Base-by-base conservation (phyloP, 768 basidiomycete genomes). In the Hortiboletus flavorubellus region DNA sequence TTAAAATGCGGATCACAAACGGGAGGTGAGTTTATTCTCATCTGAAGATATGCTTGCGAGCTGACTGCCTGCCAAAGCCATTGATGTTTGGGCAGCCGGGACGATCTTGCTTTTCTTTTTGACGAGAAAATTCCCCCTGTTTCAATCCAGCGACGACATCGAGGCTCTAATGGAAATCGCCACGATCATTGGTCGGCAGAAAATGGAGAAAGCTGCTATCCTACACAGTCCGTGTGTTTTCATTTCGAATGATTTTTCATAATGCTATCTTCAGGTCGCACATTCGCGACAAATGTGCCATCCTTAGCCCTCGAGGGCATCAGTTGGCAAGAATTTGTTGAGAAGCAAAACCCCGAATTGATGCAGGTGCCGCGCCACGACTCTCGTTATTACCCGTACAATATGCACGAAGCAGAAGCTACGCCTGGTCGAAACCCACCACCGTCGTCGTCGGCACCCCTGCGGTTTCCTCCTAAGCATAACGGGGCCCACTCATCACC, bases 101-200 rank as follows among this genome's bases (percentile, higher is more conserved):
- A 86, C 87, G 64, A 97, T 98, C 50, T 73, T 99, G 0, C 79
- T 98, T 7, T 95, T 95, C 74, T 95, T 98, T 74, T 77, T 99
- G 35, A 87, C 87, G 0, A 82, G 85, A 42, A 97, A 96, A 62
- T 99, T 98, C 66, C 97, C 97, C 2, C 72, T 98, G 30, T 94
- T 98, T 73, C 89, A 93, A 62, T 93, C 94, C 18, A 89, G 82
- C 63, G 93, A 98, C 64, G 97, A 99, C 67, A 81, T 87, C 35
- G 96, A 99, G 70, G 97, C 95, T 7, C 76, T 98, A 18, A 90
- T 98, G 87, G 97, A 99, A 72, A 87, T 98, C 51, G 88, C 92
- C 15, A 76, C 84, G 11, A 86, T 99, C 42, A 83, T 97, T 58
- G 97, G 97, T 8, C 81, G 82, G 58, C 80, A 78, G 59, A 80